Evolutionary conservation across 345 rosid genomes (phyloP).

Genomic region (Arabidopsis arenosa): DNA sequence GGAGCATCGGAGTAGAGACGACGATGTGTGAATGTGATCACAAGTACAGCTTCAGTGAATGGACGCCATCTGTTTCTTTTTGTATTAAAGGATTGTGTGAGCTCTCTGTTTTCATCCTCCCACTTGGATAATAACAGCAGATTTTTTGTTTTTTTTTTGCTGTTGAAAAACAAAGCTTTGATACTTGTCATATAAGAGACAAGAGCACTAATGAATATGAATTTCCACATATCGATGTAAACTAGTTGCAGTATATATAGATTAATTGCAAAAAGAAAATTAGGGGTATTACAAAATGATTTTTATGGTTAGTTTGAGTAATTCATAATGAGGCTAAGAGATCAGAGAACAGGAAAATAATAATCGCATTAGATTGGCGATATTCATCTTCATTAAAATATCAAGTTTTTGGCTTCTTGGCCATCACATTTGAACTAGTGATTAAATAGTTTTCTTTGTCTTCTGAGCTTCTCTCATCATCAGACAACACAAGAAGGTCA

Average conservation of each 20-base stretch:
- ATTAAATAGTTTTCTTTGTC: slow-evolving; percentile 7
- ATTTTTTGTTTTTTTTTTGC: not conserved
- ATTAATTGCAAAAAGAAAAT: no score
- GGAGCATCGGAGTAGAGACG: slow-evolving; percentile 47
- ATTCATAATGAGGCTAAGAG: not conserved
- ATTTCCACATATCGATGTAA: not conserved
- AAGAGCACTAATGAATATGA: slow-evolving; percentile 7
- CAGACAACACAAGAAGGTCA: slow-evolving; percentile 39
- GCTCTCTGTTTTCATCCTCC: slow-evolving; percentile 28
- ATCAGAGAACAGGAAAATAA: not conserved
- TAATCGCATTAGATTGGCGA: slow-evolving; percentile 18
- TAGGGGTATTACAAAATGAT: no score
- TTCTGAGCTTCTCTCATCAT: slow-evolving; percentile 40
- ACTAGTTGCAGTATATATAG: no score
- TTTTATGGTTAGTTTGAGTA: no score
- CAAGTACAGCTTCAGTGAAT: slow-evolving; percentile 29
- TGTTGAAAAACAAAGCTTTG: slow-evolving; percentile 7
- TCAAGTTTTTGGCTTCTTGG: slow-evolving; percentile 32
- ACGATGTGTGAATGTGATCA: slow-evolving; percentile 30
- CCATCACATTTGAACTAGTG: slow-evolving; percentile 28
- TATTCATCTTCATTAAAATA: not conserved
- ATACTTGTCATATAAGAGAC: not conserved
- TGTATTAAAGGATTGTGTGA: slow-evolving; percentile 31
- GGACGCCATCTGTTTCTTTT: slow-evolving; percentile 9
- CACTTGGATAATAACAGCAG: slow-evolving; percentile 26